Base-by-base conservation (phyloP, 2,329 filamentous ascomycete species). In the Aspergillus neotritici region DNA sequence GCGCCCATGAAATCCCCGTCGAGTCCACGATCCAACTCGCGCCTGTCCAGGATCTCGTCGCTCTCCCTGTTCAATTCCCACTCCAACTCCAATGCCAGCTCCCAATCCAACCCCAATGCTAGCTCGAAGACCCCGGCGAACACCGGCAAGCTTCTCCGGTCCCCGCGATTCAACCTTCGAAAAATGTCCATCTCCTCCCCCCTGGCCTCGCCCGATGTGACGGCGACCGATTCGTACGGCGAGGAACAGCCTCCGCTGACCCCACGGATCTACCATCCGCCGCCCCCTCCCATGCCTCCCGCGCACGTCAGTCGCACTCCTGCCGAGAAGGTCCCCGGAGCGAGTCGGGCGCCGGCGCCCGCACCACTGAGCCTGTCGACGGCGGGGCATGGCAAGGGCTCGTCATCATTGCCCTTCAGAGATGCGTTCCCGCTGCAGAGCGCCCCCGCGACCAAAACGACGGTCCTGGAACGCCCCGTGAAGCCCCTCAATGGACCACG, bases 121-220 rank as follows among this genome's bases (percentile, higher is more conserved):
- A 42, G 16, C 29, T 12, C 15, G 15, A 58, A 59, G 4, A 66
- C 72, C 7, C 73, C 52, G 54, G 61, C 56, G 49, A 64, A 50
- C 46, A 58, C 51, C 50, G 60, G 61, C 48, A 75, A 71, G 50
- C 64, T 71, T 25, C 21, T 25, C 51, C 69, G 73, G 37, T 68
- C 68, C 2, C 66, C 61, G 3, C 60, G 60, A 17, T 47, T 69
- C 34, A 62, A 64, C 6, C 62, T 80, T 35, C 75, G 75, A 40
- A 77, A 77, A 46, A 66, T 81, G 31, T 72, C 74, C 46, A 82
- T 83, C 52, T 79, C 76, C 14, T 71, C 75, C 6, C 78, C 78
- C 2, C 63, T 79, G 31, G 61, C 61, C 28, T 72, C 70, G 1
- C 69, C 71, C 9, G 69, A 73, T 12, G 65, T 68, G 16, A 62